These are phyloP conservation scores for Scleromitrula shiraiana DNA, from an alignment of 2,329 filamentous ascomycete species.

Conservation along the genomic window DNA sequence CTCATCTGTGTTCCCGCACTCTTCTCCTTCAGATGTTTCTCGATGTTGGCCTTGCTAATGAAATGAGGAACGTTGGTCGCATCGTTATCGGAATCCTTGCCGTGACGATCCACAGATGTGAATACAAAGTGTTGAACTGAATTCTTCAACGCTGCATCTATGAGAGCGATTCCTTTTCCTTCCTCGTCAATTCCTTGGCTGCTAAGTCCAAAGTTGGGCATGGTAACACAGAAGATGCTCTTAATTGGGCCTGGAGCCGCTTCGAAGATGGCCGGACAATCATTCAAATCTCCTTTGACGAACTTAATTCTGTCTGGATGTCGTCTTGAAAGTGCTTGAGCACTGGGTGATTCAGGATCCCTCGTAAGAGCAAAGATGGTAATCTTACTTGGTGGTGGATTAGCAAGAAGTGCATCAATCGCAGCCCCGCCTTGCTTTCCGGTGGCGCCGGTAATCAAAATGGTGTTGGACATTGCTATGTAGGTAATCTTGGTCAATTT, in stretches of 20 bases:
- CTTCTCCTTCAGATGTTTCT: conserved; percentile 43
- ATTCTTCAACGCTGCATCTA: conserved; percentile 42
- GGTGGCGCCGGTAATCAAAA: conserved; percentile 39
- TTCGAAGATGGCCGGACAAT: conserved; percentile 42
- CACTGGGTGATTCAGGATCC: conserved; percentile 38
- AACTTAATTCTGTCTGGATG: conserved; percentile 41
- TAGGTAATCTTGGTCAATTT: too few species aligned
- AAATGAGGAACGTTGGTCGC: conserved; percentile 47
- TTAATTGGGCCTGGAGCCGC: conserved; percentile 35
- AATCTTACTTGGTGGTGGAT: conserved; percentile 23
- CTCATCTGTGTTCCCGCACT: conserved; percentile 36
- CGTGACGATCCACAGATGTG: conserved; percentile 49
- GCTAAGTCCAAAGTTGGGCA: conserved; percentile 10
- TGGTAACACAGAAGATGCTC: conserved; percentile 53
- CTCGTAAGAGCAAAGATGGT: conserved; percentile 53
- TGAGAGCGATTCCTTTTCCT: conserved; percentile 42
- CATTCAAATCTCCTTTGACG: conserved; percentile 48
- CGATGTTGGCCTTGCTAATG: conserved; percentile 46
- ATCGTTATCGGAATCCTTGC: conserved; percentile 35
- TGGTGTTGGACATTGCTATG: conserved; percentile 7
- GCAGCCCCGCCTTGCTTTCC: conserved; percentile 41
- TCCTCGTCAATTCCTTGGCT: conserved; percentile 31
- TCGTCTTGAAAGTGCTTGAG: conserved; percentile 39
- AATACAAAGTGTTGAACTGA: conserved; percentile 48
- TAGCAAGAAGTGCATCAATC: conserved; percentile 34